Evolutionary conservation across 495 filamentous ascomycete genomes (phyloP).

Genomic region (Penicillium alfredii): DNA sequence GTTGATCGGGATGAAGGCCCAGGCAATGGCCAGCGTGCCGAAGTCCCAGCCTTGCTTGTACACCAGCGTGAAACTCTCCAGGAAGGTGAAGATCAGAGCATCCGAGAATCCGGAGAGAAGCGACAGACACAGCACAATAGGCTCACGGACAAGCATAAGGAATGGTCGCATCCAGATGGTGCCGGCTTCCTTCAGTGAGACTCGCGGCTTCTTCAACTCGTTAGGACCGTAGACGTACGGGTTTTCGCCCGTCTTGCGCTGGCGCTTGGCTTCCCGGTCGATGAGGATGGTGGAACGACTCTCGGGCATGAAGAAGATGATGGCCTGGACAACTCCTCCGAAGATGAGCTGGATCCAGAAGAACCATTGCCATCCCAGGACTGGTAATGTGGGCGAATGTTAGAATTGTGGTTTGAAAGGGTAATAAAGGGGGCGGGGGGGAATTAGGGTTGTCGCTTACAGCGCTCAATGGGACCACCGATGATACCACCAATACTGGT

Average conservation of each 20-base stretch:
- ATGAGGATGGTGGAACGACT: slow-evolving; percentile 62
- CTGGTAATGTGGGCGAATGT: no score
- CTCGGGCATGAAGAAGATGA: slow-evolving; percentile 63
- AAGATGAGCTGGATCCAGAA: slow-evolving; percentile 79
- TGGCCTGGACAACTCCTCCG: slow-evolving; percentile 54
- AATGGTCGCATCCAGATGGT: slow-evolving; percentile 64
- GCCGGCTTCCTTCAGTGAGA: slow-evolving; percentile 50
- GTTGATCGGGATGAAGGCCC: slow-evolving; percentile 53
- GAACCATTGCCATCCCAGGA: slow-evolving; percentile 63
- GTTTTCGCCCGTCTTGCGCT: slow-evolving; percentile 49
- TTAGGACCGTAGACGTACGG: slow-evolving; percentile 57
- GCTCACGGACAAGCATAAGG: slow-evolving; percentile 67
- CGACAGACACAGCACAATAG: slow-evolving; percentile 64
- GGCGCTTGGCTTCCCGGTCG: slow-evolving; percentile 57
- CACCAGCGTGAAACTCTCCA: slow-evolving; percentile 58
- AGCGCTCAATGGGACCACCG: slow-evolving; percentile 65
- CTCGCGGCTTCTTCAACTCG: slow-evolving; percentile 47
- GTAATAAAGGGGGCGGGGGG: not conserved
- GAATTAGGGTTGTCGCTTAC: slow-evolving; percentile 16
- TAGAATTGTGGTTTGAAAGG: no score
- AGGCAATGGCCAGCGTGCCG: slow-evolving; percentile 46
- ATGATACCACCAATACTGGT: slow-evolving; percentile 71
- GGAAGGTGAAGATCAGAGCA: slow-evolving; percentile 73
- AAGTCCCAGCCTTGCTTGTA: slow-evolving; percentile 60
- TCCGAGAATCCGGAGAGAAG: slow-evolving; percentile 69